Evolutionary conservation across 352 stramenopile species (phyloP).

Genomic region (Globisporangium alternatum): DNA sequence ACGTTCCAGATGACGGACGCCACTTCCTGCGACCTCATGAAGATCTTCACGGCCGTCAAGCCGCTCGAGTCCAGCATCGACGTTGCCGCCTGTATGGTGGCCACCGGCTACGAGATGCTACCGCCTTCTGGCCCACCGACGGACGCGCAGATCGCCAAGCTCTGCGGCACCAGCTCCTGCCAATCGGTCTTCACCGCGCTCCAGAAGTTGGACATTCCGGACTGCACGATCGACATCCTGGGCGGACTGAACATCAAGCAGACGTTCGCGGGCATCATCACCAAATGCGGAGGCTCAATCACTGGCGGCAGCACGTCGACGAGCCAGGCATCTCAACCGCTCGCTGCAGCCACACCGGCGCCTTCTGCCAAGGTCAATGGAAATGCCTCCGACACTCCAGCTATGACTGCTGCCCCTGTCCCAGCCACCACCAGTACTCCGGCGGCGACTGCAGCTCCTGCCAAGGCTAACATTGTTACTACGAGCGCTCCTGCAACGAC

Average conservation of each 20-base stretch:
- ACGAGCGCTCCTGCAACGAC: background rate
- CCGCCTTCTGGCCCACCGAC: slow-evolving; percentile 24
- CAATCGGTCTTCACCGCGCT: slow-evolving; percentile 26
- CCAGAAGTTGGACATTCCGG: slow-evolving; percentile 32
- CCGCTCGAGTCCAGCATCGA: slow-evolving; percentile 31
- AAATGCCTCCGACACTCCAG: background rate
- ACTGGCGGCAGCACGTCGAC: background rate
- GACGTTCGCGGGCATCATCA: slow-evolving; percentile 17
- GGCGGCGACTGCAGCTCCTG: background rate
- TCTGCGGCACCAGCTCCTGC: slow-evolving; percentile 26
- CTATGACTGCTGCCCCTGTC: background rate
- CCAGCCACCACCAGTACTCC: background rate
- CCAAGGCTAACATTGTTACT: background rate
- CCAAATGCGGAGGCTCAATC: slow-evolving; percentile 7
- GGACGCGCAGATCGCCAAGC: slow-evolving; percentile 30
- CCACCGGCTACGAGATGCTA: slow-evolving; percentile 35
- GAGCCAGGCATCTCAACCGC: background rate
- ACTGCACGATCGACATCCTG: slow-evolving; percentile 41
- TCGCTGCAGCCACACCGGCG: background rate
- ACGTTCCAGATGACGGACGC: background rate
- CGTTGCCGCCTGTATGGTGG: slow-evolving; percentile 30
- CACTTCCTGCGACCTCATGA: slow-evolving; percentile 33
- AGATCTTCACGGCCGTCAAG: slow-evolving; percentile 32
- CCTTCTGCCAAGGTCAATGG: background rate
- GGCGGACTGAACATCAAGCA: slow-evolving; percentile 46